Evolutionary conservation across 176 grass and related monocot species (phyloP).

Genomic region (Ensete ventricosum): DNA sequence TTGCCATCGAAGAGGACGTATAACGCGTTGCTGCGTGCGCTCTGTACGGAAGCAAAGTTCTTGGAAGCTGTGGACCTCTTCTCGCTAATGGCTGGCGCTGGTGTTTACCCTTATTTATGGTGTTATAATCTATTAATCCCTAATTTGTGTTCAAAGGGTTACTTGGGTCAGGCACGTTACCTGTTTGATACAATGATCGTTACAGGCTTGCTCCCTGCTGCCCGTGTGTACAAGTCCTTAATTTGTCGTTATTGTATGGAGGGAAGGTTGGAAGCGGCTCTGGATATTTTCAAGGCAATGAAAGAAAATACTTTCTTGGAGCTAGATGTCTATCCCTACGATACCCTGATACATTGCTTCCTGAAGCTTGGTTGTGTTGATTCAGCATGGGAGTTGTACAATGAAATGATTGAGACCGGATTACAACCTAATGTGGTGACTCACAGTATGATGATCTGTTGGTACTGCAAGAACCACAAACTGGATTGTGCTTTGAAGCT

Average conservation of each 20-base stretch:
- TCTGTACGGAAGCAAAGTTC: constrained; percentile 9
- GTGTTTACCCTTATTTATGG: constrained; percentile 1
- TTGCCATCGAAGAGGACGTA: constrained; percentile 17
- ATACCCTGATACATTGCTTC: constrained; percentile 15
- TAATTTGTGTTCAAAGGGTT: constrained; percentile 11
- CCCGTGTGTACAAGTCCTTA: constrained; percentile 5
- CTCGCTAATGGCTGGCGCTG: constrained; percentile 6
- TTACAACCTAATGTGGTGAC: constrained; percentile 18
- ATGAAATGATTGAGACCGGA: constrained; percentile 1
- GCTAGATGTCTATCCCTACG: constrained; percentile 27
- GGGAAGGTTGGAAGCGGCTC: constrained; percentile 20
- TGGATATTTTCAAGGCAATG: constrained; percentile 12
- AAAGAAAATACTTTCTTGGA: constrained; percentile 7
- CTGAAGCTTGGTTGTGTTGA: constrained; percentile 12
- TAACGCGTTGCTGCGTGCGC: neutral
- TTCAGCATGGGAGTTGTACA: constrained; percentile 8
- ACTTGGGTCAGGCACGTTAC: constrained; percentile 11
- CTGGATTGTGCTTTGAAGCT: constrained; percentile 16
- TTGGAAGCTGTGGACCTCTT: constrained; percentile 23
- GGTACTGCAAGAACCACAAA: constrained; percentile 22
- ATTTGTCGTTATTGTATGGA: constrained; percentile 11
- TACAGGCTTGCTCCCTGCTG: neutral
- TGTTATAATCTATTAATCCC: constrained; percentile 5
- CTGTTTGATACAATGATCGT: constrained; percentile 22
- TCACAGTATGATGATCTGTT: constrained; percentile 15